Percentiles rank a stretch among this genome's conserved stretches.
Conservation (phyloP, 805 yeast species). For the Cyberlindnera lachancei region DNA sequence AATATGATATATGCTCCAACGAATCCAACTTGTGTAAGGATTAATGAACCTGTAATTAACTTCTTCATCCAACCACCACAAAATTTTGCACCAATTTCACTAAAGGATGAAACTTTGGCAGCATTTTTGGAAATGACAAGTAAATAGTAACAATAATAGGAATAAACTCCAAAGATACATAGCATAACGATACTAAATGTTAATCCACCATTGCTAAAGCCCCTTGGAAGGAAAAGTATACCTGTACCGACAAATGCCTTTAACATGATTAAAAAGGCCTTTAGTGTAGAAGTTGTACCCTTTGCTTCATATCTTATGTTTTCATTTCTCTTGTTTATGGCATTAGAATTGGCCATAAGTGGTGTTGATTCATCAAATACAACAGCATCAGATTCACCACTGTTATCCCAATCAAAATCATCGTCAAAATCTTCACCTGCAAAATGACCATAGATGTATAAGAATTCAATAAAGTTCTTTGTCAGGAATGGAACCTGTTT, state of each 20-base stretch:
- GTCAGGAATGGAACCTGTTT: conserved; percentile 46
- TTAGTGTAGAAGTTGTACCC: conserved; percentile 67
- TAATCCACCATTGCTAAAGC: conserved; percentile 68
- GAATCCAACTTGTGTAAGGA: conserved; percentile 71
- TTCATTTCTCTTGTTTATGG: conserved; percentile 5
- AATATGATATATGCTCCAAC: conserved; percentile 77
- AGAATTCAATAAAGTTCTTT: conserved; percentile 67
- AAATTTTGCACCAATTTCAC: conserved; percentile 59
- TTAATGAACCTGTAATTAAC: conserved; percentile 54
- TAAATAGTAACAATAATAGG: conserved; percentile 73
- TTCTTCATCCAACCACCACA: conserved; percentile 63
- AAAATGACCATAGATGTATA: conserved; percentile 76
- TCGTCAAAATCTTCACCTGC: conserved; percentile 82
- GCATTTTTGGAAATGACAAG: conserved; percentile 51
- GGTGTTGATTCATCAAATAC: conserved; percentile 23
- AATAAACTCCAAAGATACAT: conserved; percentile 55
- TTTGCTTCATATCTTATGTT: conserved; percentile 24
- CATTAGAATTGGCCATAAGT: too few species aligned
- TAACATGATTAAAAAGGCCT: conserved; percentile 62
- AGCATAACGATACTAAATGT: conserved; percentile 46
- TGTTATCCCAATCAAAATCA: conserved; percentile 43
- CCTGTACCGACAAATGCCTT: conserved; percentile 80
- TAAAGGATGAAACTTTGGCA: conserved; percentile 66
- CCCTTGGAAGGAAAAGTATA: conserved; percentile 60
- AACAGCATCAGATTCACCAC: conserved; percentile 19